Conservation (phyloP, 352 stramenopile species). For the Phytopythium chamaehyphon region DNA sequence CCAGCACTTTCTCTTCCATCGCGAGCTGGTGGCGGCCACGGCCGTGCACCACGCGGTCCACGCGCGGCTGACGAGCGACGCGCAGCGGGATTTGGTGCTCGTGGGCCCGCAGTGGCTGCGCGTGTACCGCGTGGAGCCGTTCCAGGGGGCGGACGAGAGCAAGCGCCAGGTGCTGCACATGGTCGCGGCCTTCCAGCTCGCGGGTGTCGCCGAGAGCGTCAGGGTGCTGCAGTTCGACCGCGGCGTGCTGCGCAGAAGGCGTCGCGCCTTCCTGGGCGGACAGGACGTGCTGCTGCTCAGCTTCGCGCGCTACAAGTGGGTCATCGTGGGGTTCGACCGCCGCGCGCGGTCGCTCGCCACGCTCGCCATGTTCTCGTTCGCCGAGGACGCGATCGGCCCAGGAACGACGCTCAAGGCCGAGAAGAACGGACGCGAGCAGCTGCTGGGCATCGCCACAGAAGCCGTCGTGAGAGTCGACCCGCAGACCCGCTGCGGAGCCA, state of each 20-base stretch:
- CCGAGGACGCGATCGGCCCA: constrained; percentile 74
- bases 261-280: constrained; percentile 56
- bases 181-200: constrained; percentile 64
- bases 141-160: constrained; percentile 15
- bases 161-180: constrained; percentile 74
- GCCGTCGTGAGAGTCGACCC: constrained; percentile 56
- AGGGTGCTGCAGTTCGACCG: constrained; percentile 71
- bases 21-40: constrained; percentile 74
- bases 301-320: constrained; percentile 75
- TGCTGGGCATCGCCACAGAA: constrained; percentile 59
- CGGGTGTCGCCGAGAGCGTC: constrained; percentile 64
- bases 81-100: constrained; percentile 67
- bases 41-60: constrained; percentile 70
- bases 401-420: constrained; percentile 80
- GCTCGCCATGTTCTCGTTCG: constrained; percentile 79
- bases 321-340: constrained; percentile 74
- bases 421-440: constrained; percentile 65
- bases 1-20: constrained; percentile 84
- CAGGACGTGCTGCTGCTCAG: constrained; percentile 74
- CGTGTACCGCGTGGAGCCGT: constrained; percentile 79
- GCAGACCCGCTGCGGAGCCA: constrained; percentile 72
- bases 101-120: constrained; percentile 67
- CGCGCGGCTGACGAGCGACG: constrained; percentile 64
- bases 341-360: constrained; percentile 43
- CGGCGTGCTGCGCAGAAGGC: constrained; percentile 58